Conservation (phyloP, 2,329 filamentous ascomycete species). For the Aureobasidium namibiae region DNA sequence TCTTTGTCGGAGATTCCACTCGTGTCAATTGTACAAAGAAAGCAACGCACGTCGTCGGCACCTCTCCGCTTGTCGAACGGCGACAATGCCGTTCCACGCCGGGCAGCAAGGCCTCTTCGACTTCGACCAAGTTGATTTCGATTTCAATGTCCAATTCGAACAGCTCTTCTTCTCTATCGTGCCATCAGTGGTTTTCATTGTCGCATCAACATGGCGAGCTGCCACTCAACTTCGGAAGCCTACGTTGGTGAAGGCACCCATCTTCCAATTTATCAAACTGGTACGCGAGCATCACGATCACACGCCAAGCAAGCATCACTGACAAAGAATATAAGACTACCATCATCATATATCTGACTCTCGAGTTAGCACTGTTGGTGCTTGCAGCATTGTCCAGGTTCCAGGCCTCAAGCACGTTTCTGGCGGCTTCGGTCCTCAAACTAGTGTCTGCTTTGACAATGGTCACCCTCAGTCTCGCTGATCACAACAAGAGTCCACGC, state of each 20-base stretch:
- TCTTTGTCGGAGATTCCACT: no score
- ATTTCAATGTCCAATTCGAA: slow-evolving; percentile 1
- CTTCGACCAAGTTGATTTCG: not conserved
- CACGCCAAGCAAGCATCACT: not conserved
- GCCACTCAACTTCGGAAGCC: not conserved
- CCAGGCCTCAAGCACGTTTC: not conserved
- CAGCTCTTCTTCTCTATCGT: not conserved
- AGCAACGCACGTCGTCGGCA: not conserved
- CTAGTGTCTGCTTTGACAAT: not conserved
- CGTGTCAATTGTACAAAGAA: no score
- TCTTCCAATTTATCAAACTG: not conserved
- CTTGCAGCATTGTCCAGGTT: not conserved
- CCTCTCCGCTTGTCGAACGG: not conserved
- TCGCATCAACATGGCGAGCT: not conserved
- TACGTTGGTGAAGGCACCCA: not conserved
- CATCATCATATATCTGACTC: not conserved
- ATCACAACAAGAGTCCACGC: not conserved
- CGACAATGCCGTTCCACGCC: not conserved
- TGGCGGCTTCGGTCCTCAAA: not conserved
- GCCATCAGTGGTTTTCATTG: not conserved
- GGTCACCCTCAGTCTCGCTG: not conserved
- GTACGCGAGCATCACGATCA: not conserved
- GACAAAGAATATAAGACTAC: not conserved
- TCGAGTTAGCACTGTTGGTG: not conserved
- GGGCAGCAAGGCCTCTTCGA: not conserved